A percentile compares a stretch with the other conserved stretches of the same genome.
Conservation (phyloP, 106 monocot genomes). For the Vanilla planifolia region DNA sequence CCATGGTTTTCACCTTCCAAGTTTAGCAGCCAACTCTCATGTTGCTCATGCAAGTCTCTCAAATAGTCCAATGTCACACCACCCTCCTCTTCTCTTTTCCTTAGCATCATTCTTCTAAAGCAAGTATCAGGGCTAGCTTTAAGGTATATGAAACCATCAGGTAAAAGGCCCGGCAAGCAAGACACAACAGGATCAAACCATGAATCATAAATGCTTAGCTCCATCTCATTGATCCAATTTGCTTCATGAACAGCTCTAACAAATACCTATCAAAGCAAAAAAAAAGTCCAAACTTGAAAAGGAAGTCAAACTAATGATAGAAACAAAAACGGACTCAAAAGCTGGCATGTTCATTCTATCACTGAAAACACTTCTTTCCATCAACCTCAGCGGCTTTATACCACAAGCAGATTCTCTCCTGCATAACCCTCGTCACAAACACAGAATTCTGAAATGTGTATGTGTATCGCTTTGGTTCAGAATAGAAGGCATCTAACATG, state of each 20-base stretch:
- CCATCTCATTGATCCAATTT: slow-evolving; percentile 98
- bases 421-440: slow-evolving; percentile 95
- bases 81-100: slow-evolving; percentile 75
- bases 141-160: slow-evolving; percentile 94
- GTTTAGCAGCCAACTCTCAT: slow-evolving; percentile 91
- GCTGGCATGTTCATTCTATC: slow-evolving; percentile 98
- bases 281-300: background rate
- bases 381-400: slow-evolving; percentile 78
- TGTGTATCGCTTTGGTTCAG: slow-evolving; percentile 88
- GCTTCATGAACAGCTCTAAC: slow-evolving; percentile 95
- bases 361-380: slow-evolving; percentile 96
- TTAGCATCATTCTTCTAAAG: slow-evolving; percentile 72
- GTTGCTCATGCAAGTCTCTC: slow-evolving; percentile 81
- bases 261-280: slow-evolving; percentile 46
- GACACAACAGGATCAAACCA: slow-evolving; percentile 98
- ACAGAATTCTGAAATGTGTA: slow-evolving; percentile 98
- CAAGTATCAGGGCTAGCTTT: slow-evolving; percentile 94
- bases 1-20: slow-evolving; percentile 58
- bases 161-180: slow-evolving; percentile 73
- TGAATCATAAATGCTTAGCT: slow-evolving; percentile 94
- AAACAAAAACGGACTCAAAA: too few relatives aligned
- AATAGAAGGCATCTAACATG: slow-evolving; percentile 89
- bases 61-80: slow-evolving; percentile 73
- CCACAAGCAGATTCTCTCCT: slow-evolving; percentile 82
- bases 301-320: background rate